Base-by-base conservation (phyloP, 2,329 filamentous ascomycete genomes). In the Trichoderma sp. region DNA sequence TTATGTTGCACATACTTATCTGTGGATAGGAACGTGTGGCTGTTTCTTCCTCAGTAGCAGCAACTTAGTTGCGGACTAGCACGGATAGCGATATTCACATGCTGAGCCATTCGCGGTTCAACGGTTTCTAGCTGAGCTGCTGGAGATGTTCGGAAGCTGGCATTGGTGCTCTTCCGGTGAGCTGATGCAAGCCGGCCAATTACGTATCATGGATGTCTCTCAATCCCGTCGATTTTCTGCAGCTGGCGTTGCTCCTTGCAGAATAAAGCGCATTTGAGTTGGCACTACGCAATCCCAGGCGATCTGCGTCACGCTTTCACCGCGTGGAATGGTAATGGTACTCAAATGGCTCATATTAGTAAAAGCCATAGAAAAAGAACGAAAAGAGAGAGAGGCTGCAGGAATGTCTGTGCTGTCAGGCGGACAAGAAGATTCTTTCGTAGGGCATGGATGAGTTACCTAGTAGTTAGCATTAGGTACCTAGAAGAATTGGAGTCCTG, bases 231-330 rank as follows among this genome's bases (percentile, higher is more conserved):
- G 33, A 50, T 33, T 50, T 64, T 27, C 29, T 33, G 38, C 68
- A 38, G 29, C 68, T 53, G 68, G 41, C 59, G 59, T 45, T 63
- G 56, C 68, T 72, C 59, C 56, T 63, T 63, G 68, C 68, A 71
- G 67, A 45, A 71, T 33, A 71, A 71, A 29, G 31, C 53, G 67
- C 67, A 67, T 63, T 35, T 63, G 59, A 59, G 67, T 71, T 71
- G 35, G 53, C 67, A 56, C 67, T 62, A 62, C 24, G 9, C 21
- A 29, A 33, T 38, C 14, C 33, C 24, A 41, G n/a, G n/a, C 21
- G 18, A 45, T 35, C 33, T 35, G 59, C 59, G 59, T 21, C 31
- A n/a, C 31, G 11, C 21, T 27, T 38, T 27, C 31, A 21, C 41
- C 53, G 53, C 4, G 56, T 24, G n/a, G n/a, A 27, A 35, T 31